Base-by-base conservation (phyloP, 768 basidiomycete genomes). In the Kwoniella pini region DNA sequence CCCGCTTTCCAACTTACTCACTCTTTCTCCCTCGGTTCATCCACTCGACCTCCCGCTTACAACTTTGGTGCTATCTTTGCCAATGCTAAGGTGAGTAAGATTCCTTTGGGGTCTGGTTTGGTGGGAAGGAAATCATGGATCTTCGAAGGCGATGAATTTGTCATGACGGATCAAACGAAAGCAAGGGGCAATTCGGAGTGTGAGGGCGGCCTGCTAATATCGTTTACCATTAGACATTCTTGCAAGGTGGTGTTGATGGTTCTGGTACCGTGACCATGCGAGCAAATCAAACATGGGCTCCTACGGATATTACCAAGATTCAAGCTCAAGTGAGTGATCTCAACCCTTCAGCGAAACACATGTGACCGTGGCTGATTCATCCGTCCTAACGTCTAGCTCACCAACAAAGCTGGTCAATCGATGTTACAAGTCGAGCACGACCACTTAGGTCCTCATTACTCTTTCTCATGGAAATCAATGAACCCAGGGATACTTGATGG, bases 1-100 rank as follows among this genome's bases (percentile, higher is more conserved):
- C 96, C 96, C n/a, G 86, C 90, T 51, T 98, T 98, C 85, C 95
- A 98, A 82, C 89, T 97, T 70, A 94, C 93, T 62, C 96, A 99
- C 79, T 90, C 92, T 22, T 97, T 99, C 81, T 83, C 87, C 60
- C 82, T 97, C 58, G 96, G 91, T 19, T 91, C 91, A 19, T 88
- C 89, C 78, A 85, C 87, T n/a, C 63, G 71, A 49, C 85, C 91
- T 1, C 84, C 95, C 13, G 88, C 88, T 28, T 99, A 99, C 80
- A 93, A 91, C 79, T 97, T 98, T 76, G 90, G 89, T 58, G 91
- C 93, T 10, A 85, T 96, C 51, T 97, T 88, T 80, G 93, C 89
- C 13, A 95, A 87, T 72, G 83, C 86, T 70, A 83, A 84, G 77
- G 94, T 96, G 70, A 51, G 78, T 69, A 11, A 17, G 0, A 36